Percentiles rank a stretch among this genome's conserved stretches.
Conservation (phyloP, 768 basidiomycete genomes). For the Mycena albidolilacea region DNA sequence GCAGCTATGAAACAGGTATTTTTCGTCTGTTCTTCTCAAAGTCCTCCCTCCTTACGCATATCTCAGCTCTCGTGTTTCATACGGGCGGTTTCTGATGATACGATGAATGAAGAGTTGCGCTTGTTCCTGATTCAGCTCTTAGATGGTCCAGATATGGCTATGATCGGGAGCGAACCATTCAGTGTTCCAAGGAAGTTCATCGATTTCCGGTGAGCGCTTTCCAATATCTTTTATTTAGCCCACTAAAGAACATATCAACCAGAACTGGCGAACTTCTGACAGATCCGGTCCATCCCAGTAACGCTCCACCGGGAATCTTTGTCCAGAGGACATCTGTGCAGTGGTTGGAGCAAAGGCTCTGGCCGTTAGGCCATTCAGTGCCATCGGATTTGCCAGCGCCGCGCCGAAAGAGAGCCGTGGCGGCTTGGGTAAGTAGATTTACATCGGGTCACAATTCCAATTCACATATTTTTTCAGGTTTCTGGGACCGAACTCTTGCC, state of each 20-base stretch:
- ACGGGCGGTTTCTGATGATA: background rate
- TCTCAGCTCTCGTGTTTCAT: constrained; percentile 24
- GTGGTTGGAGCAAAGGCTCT: constrained; percentile 33
- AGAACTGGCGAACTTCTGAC: constrained; percentile 43
- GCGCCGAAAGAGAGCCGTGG: constrained; percentile 32
- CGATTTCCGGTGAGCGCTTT: constrained; percentile 40
- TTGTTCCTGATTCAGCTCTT: background rate
- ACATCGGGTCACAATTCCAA: background rate
- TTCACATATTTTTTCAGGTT: constrained; percentile 11
- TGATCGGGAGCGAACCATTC: constrained; percentile 41
- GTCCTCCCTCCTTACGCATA: background rate
- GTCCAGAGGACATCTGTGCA: constrained; percentile 28
- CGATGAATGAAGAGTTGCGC: background rate
- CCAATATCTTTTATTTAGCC: background rate
- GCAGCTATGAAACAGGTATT: constrained; percentile 1
- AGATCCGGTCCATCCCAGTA: constrained; percentile 32
- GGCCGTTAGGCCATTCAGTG: constrained; percentile 33
- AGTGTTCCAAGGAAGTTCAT: constrained; percentile 42
- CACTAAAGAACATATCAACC: background rate
- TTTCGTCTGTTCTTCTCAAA: background rate
- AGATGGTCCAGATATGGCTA: background rate
- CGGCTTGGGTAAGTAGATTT: constrained; percentile 36
- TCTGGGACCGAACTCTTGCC: constrained; percentile 35
- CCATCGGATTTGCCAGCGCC: background rate
- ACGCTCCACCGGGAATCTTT: constrained; percentile 32